Evolutionary conservation across 2,329 filamentous ascomycete species (phyloP).

Genomic region (Trichoderma koningiopsis): DNA sequence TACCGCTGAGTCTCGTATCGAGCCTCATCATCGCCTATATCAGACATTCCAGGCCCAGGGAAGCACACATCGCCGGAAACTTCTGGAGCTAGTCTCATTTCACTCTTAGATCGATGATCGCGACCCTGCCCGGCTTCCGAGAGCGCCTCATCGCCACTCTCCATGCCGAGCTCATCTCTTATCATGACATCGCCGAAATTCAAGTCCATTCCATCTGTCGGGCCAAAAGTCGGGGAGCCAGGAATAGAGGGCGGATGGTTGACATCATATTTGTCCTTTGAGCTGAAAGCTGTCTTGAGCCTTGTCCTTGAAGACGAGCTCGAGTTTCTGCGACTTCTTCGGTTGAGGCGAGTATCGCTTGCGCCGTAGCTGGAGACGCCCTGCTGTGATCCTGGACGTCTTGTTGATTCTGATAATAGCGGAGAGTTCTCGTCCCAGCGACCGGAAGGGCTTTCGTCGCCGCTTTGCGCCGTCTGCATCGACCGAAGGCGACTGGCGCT

Average conservation of each 20-base stretch:
- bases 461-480: conserved; percentile 44
- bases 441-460: conserved; percentile 48
- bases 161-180: conserved; percentile 60
- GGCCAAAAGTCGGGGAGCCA: conserved; percentile 58
- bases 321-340: conserved; percentile 50
- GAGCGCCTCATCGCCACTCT: conserved; percentile 38
- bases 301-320: conserved; percentile 55
- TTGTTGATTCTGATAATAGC: conserved; percentile 49
- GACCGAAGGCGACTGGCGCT: conserved; percentile 42
- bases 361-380: conserved; percentile 47
- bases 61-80: conserved; percentile 92
- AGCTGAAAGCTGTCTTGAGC: conserved; percentile 38
- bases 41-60: conserved; percentile 71
- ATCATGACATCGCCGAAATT: conserved; percentile 72
- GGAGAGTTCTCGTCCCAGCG: conserved; percentile 55
- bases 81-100: conserved; percentile 57
- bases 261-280: conserved; percentile 58
- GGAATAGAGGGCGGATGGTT: conserved; percentile 72
- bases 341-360: conserved; percentile 40
- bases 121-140: conserved; percentile 35
- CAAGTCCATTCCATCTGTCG: conserved; percentile 53
- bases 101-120: conserved; percentile 36
- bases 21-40: conserved; percentile 76
- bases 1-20: conserved; percentile 46
- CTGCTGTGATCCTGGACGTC: conserved; percentile 30